Percentiles rank a stretch among this genome's conserved stretches.
phyloP scores from a whole-genome alignment of 495 filamentous ascomycete species.

The Penicillium goetzii region DNA sequence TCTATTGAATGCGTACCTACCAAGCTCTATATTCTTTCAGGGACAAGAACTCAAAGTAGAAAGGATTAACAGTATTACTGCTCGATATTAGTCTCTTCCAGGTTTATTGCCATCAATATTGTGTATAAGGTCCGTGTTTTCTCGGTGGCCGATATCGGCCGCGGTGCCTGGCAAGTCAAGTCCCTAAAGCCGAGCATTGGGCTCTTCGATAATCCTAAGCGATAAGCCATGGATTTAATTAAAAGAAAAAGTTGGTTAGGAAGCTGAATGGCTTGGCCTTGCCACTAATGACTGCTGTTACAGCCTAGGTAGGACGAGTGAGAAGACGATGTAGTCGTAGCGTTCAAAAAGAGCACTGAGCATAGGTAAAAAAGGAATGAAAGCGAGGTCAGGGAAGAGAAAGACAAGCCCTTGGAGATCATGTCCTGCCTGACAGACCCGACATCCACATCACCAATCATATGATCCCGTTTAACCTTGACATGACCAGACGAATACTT shows the following conservation, averaged over 20 bases:
- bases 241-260: not conserved
- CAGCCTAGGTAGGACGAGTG: not conserved
- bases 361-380: not conserved
- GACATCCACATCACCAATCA: not conserved
- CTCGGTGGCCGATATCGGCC: constrained; percentile 1
- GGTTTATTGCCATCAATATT: not conserved
- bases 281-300: not conserved
- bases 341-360: not conserved
- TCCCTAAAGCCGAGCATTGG: not conserved
- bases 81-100: not conserved
- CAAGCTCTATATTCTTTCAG: not conserved
- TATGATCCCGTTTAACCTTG: not conserved
- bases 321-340: too few relatives aligned
- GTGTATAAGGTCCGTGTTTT: not conserved
- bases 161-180: not conserved
- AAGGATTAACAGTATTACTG: too few relatives aligned
- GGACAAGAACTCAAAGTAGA: not conserved
- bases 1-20: not conserved
- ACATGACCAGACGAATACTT: not conserved
- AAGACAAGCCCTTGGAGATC: not conserved
- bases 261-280: not conserved
- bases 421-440: not conserved
- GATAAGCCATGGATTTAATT: not conserved
- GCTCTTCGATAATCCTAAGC: not conserved
- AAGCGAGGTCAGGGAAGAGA: not conserved